These are phyloP conservation scores for Cadophora luteo-olivacea DNA, from an alignment of 2,329 filamentous ascomycete species.

Conservation along the genomic window DNA sequence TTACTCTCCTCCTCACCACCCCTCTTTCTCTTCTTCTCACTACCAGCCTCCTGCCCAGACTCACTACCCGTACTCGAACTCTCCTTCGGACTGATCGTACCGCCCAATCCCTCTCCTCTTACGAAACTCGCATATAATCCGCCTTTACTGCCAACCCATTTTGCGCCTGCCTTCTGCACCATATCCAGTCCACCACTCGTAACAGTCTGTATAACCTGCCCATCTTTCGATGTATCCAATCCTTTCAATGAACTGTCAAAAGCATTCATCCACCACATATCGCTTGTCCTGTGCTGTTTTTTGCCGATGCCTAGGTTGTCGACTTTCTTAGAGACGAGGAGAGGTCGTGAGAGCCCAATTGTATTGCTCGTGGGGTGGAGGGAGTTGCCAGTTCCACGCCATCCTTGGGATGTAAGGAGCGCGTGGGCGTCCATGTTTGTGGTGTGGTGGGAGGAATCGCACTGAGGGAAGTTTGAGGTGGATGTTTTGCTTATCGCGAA, in stretches of 20 bases:
- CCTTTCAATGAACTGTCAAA: slow-evolving; percentile 91
- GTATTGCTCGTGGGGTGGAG: slow-evolving; percentile 77
- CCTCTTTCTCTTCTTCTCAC: slow-evolving; percentile 44
- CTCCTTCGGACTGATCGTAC: slow-evolving; percentile 60
- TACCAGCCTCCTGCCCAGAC: slow-evolving; percentile 28
- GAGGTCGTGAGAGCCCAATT: slow-evolving; percentile 80
- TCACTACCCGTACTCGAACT: slow-evolving; percentile 29
- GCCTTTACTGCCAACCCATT: slow-evolving; percentile 61
- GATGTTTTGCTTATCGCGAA: slow-evolving; percentile 23
- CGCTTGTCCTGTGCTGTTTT: slow-evolving; percentile 68
- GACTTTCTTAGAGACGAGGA: slow-evolving; percentile 82
- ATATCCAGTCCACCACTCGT: slow-evolving; percentile 61
- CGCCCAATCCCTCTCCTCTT: slow-evolving; percentile 76
- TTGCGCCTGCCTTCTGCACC: slow-evolving; percentile 59
- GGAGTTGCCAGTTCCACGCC: slow-evolving; percentile 87
- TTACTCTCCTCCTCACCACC: slow-evolving; percentile 45
- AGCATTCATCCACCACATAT: slow-evolving; percentile 97
- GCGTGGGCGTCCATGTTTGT: slow-evolving; percentile 81
- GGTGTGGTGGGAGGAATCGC: not conserved
- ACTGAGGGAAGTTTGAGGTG: not conserved
- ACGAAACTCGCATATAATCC: slow-evolving; percentile 85
- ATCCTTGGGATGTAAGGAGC: slow-evolving; percentile 85
- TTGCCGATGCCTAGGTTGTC: slow-evolving; percentile 83
- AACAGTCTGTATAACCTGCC: slow-evolving; percentile 62
- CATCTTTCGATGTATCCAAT: slow-evolving; percentile 67